Evolutionary conservation across 2,329 filamentous ascomycete genomes (phyloP), one percentile per base, ranked within the genome.

Genomic region (Penicillium freii): DNA sequence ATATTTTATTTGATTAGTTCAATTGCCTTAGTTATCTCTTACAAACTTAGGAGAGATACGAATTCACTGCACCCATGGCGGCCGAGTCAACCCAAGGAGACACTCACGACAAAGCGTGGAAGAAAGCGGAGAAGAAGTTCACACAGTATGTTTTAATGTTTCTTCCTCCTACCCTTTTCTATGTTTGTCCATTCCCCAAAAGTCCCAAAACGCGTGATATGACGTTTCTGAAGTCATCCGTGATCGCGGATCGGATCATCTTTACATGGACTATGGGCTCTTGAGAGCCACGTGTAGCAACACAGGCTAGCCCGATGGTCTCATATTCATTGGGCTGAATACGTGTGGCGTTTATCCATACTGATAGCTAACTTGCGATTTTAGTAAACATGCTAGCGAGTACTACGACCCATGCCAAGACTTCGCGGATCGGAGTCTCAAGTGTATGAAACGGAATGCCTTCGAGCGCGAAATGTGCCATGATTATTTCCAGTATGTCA

Each of bases 321-420:
- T 19, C 27, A 5, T 39, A 46, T 40, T 36, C 10, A 40, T 8
- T 19, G 29, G n/a, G 6, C 2, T 23, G n/a, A 47, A 47, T 11
- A 10, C 21, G 1, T 25, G 23, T 23, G 9, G 11, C 4, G 17
- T 8, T 47, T 36, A 25, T 11, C 17, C 11, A 46, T n/a, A 42
- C 21, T 33, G 34, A 21, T 36, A 39, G 29, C 54, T 57, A 47
- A 53, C 21, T 39, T 27, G 10, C 15, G 31, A 31, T 38, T 54
- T 21, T 50, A 96, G 93, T 66, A 97, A 97, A 81, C 83, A 82
- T 54, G 85, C 88, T 70, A 96, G 92, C 80, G 87, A 97, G 73
- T 97, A 89, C 78, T 91, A 90, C 73, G 94, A 99, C 69, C 94
- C 94, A 2, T 99, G 94, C 75, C 93, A 97, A 74, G 93, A 96